Base-by-base conservation (phyloP, 371 early-diverging fungal species). In the Mucor lusitanicus region DNA sequence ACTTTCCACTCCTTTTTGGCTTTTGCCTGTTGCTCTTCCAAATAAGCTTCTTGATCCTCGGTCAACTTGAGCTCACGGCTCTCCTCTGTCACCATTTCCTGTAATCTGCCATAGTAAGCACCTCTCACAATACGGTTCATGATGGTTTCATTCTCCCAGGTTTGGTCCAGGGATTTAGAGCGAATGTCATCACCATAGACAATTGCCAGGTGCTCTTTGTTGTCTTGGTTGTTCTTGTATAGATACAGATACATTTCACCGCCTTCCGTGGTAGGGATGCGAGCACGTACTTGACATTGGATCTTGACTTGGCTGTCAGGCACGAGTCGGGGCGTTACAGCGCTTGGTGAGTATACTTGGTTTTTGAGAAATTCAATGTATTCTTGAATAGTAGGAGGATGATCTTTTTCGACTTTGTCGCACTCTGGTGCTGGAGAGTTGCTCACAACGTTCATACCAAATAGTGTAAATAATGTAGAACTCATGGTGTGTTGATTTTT, bases 121-220 rank as follows among this genome's bases (percentile, higher is more conserved):
- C 95, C 95, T 9, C 94, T 88, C 30, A 91, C 87, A 66, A 88
- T 82, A 42, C 95, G 84, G 60, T 93, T 91, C 78, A 90, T 77
- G 37, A 91, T 91, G 0, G 90, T 90, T 67, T 96, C 97, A 46
- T 85, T 89, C 27, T 77, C 81, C 64, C 84, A 82, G 27, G 85
- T 68, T 44, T 63, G 67, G 64, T 96, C 93, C 48, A 97, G 76
- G 5, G 91, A 86, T 42, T 71, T 70, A 30, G 90, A 90, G 7
- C 89, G 83, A 62, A 95, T 84, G 59, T 89, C 88, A 65, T 91
- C 87, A 12, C 97, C 97, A 84, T 90, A 97, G 19, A 97, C 97
- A 67, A 96, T 85, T 4, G 97, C 98, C 74, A 98, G 64, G 70
- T 98, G 97, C 68, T 98, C 95, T 74, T 95, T 94, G 65, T 80